Conservation (phyloP, 2,329 filamentous ascomycete genomes). For the Nemania sp. region DNA sequence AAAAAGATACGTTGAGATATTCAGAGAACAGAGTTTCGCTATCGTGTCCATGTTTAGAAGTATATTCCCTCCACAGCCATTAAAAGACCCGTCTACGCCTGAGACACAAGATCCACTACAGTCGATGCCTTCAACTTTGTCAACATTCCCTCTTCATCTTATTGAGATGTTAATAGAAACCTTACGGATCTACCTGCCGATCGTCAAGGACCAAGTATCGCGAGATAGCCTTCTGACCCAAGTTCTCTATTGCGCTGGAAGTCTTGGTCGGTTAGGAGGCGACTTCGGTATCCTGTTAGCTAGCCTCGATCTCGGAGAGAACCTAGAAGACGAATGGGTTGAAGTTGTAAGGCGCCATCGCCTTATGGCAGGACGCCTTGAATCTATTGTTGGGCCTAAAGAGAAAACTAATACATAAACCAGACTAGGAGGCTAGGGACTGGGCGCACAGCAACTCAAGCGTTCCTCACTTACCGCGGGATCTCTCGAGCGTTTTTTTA, state of each 20-base stretch:
- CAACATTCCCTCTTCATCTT: constrained; percentile 87
- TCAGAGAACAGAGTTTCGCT: constrained; percentile 95
- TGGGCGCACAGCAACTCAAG: constrained; percentile 22
- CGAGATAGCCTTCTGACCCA: constrained; percentile 92
- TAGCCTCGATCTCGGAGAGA: constrained; percentile 60
- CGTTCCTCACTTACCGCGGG: not conserved
- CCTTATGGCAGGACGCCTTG: constrained; percentile 81
- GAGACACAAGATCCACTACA: constrained; percentile 58
- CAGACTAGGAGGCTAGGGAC: constrained; percentile 19
- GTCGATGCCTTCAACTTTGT: constrained; percentile 78
- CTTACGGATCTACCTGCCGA: constrained; percentile 80
- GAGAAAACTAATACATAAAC: constrained; percentile 48
- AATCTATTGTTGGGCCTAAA: constrained; percentile 72
- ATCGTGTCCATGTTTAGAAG: constrained; percentile 95
- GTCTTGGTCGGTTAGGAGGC: constrained; percentile 86
- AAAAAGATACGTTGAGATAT: constrained; percentile 96
- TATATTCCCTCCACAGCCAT: constrained; percentile 73
- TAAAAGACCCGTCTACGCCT: constrained; percentile 38
- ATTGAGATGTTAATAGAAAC: constrained; percentile 84
- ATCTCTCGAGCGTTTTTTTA: not conserved
- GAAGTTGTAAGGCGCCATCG: constrained; percentile 90
- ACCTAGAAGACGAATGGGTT: constrained; percentile 79
- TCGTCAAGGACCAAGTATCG: constrained; percentile 81
- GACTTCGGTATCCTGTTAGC: constrained; percentile 94
- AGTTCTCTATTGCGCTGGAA: constrained; percentile 92